Conservation (phyloP, 352 stramenopile species). For the Pseudoperonospora humuli region DNA sequence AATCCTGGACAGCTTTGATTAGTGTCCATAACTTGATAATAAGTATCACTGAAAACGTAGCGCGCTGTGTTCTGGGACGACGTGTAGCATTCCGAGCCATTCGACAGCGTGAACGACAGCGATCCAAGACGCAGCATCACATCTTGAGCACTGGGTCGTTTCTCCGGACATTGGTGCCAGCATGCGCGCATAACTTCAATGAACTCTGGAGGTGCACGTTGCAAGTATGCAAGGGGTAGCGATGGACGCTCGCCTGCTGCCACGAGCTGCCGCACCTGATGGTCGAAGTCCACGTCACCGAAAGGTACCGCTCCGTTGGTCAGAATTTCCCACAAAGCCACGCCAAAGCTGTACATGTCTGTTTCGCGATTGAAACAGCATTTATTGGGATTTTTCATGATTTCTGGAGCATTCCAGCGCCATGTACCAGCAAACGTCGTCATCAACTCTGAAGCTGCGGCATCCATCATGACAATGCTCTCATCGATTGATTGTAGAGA, state of each 20-base stretch:
- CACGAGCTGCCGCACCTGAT: constrained; percentile 57
- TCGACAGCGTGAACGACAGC: constrained; percentile 45
- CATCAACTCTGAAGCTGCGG: constrained; percentile 30
- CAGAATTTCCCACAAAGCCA: constrained; percentile 63
- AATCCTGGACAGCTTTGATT: constrained; percentile 36
- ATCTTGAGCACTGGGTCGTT: constrained; percentile 45
- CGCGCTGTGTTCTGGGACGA: constrained; percentile 35
- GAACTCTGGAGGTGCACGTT: constrained; percentile 46
- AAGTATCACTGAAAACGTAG: constrained; percentile 61
- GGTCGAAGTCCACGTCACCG: constrained; percentile 55
- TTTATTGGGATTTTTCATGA: constrained; percentile 62
- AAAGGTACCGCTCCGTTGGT: constrained; percentile 60
- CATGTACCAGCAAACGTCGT: constrained; percentile 69
- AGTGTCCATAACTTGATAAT: constrained; percentile 65
- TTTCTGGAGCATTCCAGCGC: constrained; percentile 67
- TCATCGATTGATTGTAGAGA: constrained; percentile 23
- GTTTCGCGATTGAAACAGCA: constrained; percentile 63
- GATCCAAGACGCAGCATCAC: constrained; percentile 62
- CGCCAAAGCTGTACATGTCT: constrained; percentile 71
- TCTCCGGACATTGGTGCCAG: constrained; percentile 51
- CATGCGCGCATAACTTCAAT: constrained; percentile 54
- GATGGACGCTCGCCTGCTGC: constrained; percentile 44
- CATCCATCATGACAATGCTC: constrained; percentile 19
- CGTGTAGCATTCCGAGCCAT: constrained; percentile 21
- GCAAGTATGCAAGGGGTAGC: constrained; percentile 38